A percentile compares a stretch with the other conserved stretches of the same genome.
Evolutionary conservation across 306 rosid species (phyloP).

Genomic region (Mimosa bimucronata): DNA sequence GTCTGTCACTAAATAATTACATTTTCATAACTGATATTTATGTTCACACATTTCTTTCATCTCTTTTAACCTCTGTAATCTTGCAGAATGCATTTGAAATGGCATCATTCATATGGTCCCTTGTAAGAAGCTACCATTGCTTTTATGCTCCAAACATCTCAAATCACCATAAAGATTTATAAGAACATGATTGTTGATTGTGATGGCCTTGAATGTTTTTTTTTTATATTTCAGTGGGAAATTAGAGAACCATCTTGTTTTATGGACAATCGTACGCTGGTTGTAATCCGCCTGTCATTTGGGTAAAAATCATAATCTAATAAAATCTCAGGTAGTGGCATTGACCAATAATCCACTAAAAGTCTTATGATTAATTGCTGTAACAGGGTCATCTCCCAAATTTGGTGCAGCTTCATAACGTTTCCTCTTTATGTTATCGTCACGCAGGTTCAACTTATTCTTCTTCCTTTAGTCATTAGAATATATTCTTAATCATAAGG

Average conservation of each 20-base stretch:
- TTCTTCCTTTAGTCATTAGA: neutral
- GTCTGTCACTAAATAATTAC: constrained; percentile 37
- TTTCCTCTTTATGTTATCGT: constrained; percentile 90
- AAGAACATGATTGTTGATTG: no score
- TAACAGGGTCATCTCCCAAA: constrained; percentile 70
- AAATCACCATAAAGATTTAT: neutral
- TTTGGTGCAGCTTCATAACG: constrained; percentile 94
- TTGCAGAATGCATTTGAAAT: constrained; percentile 95
- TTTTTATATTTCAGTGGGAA: constrained; percentile 69
- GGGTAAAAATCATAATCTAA: constrained; percentile 53
- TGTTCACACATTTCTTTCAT: neutral
- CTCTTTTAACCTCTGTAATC: constrained; percentile 12
- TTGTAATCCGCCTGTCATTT: constrained; percentile 68
- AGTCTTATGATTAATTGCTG: neutral
- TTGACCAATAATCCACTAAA: neutral
- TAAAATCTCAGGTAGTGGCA: neutral
- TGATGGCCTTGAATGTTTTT: neutral
- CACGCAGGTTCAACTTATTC: constrained; percentile 66
- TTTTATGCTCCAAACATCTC: constrained; percentile 4
- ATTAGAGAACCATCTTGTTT: constrained; percentile 80
- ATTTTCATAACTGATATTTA: neutral
- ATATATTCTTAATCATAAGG: neutral
- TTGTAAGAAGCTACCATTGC: constrained; percentile 62
- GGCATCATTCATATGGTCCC: constrained; percentile 92
- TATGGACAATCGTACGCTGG: constrained; percentile 66